Conservation (phyloP, 345 rosid species). For the Atalantia buxifolia region DNA sequence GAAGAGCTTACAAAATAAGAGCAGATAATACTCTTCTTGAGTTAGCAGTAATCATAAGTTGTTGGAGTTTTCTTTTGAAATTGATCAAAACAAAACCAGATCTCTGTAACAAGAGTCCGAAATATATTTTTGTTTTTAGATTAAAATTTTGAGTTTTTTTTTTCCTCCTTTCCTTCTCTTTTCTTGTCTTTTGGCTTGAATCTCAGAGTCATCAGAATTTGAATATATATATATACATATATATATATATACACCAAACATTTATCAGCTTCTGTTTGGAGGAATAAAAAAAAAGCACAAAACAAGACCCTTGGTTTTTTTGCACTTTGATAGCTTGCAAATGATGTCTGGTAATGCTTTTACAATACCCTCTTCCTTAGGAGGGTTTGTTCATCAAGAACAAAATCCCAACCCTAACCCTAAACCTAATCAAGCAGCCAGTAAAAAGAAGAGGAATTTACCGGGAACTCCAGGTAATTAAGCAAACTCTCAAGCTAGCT, state of each 20-base stretch:
- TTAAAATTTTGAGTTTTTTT: conserved; percentile 40
- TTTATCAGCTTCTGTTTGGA: conserved; percentile 54
- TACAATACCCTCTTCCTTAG: conserved; percentile 46
- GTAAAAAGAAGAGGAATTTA: conserved; percentile 72
- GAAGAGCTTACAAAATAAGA: conserved; percentile 12
- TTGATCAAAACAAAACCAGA: conserved; percentile 36
- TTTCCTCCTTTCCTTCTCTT: conserved; percentile 6
- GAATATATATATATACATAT: conserved; percentile 23
- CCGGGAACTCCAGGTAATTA: conserved; percentile 92
- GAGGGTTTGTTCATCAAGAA: conserved; percentile 45
- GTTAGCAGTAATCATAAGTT: conserved; percentile 17
- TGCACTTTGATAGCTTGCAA: conserved; percentile 32
- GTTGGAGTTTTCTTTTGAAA: conserved; percentile 41
- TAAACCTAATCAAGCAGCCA: conserved; percentile 38
- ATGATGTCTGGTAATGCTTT: conserved; percentile 74
- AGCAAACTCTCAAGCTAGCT: too few species aligned
- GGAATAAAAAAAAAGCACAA: not conserved
- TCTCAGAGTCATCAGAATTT: conserved; percentile 39
- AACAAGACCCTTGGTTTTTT: conserved; percentile 30
- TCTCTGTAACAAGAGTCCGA: conserved; percentile 46
- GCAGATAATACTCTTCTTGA: not conserved
- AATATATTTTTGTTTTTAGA: conserved; percentile 23
- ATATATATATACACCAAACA: conserved; percentile 18
- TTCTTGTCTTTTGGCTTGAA: conserved; percentile 68
- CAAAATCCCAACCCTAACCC: conserved; percentile 69